These are phyloP conservation scores for Gardenia jasminoides DNA, from an alignment of 257 asterid species.

Conservation along the genomic window DNA sequence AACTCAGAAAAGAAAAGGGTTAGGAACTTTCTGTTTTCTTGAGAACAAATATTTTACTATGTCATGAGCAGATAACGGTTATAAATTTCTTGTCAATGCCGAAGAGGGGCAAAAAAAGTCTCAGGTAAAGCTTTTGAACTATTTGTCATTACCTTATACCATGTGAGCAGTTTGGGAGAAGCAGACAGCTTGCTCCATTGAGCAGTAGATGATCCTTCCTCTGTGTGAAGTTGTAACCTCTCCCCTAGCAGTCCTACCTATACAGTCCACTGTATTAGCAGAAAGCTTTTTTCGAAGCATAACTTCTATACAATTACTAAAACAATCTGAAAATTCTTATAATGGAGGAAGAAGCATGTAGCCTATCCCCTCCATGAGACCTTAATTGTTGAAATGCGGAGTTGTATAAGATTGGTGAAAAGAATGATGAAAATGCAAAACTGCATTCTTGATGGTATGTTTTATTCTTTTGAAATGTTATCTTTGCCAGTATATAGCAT, in stretches of 20 bases:
- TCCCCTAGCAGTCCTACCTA: conserved; percentile 88
- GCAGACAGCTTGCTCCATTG: conserved; percentile 44
- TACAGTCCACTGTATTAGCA: neutral
- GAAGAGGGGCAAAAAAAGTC: too few species aligned
- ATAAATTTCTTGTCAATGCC: too few species aligned
- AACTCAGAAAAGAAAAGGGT: too few species aligned
- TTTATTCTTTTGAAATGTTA: neutral
- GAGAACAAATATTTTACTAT: neutral
- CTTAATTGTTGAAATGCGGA: too few species aligned
- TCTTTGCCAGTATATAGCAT: too few species aligned
- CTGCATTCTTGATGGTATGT: neutral
- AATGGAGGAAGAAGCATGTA: neutral
- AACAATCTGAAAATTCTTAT: neutral
- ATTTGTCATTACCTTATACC: conserved; percentile 73
- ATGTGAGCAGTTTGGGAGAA: conserved; percentile 57
- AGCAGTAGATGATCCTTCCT: conserved; percentile 39
- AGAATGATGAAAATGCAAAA: neutral
- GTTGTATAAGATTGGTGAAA: neutral
- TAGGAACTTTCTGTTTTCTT: too few species aligned
- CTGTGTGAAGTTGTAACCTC: conserved; percentile 47
- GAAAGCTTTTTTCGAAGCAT: too few species aligned
- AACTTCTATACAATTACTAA: neutral
- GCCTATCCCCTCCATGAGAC: too few species aligned
- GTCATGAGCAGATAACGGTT: too few species aligned
- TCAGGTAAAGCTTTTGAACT: neutral